These are phyloP conservation scores for Leersia perrieri DNA, from an alignment of 176 grass and related monocot species.

Conservation along the genomic window DNA sequence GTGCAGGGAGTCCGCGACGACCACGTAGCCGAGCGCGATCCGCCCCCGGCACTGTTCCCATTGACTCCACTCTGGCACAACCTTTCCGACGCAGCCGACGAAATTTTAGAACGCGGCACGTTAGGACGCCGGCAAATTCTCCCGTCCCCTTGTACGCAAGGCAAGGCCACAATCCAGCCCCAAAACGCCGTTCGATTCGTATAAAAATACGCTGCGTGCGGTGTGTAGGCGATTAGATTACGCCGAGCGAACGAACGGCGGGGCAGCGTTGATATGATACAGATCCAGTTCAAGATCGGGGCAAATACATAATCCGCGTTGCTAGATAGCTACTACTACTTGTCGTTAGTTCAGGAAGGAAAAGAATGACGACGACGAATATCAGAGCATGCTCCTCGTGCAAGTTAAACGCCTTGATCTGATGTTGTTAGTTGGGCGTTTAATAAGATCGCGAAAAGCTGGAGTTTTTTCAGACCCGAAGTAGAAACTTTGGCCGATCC, in stretches of 20 bases:
- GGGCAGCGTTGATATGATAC: neutral
- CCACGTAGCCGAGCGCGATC: neutral
- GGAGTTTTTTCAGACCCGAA: neutral
- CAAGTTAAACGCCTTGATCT: neutral
- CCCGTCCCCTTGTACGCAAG: neutral
- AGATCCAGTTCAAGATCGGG: neutral
- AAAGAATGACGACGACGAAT: neutral
- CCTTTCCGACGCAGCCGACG: constrained; percentile 5
- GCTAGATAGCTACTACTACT: neutral
- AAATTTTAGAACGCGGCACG: neutral
- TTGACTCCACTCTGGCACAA: constrained; percentile 28
- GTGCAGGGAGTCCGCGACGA: neutral
- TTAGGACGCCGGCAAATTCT: neutral
- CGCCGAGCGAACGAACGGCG: neutral
- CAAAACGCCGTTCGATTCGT: neutral
- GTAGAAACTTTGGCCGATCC: neutral
- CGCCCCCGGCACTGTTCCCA: neutral
- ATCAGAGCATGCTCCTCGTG: constrained; percentile 17
- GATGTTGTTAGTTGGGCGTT: neutral
- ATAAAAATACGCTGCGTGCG: neutral
- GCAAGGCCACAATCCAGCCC: neutral
- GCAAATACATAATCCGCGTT: neutral
- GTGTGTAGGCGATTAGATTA: neutral
- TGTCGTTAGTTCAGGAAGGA: neutral
- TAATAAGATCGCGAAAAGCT: neutral